Conservation (phyloP, 1,139 yeast species). For the Spathaspora sp. region DNA sequence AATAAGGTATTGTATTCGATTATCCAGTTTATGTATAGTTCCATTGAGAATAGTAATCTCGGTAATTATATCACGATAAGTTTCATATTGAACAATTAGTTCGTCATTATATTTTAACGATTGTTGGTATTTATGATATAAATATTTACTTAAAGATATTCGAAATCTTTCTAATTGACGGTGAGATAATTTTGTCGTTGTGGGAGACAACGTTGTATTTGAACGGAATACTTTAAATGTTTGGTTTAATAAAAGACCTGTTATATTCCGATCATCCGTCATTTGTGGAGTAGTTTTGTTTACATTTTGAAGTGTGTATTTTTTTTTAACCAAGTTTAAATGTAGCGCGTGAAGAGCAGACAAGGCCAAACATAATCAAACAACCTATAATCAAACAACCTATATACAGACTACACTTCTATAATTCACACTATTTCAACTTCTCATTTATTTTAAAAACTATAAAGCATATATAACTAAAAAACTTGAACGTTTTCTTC, state of each 20-base stretch:
- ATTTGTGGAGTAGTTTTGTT: constrained; percentile 3
- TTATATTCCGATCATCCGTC: constrained; percentile 8
- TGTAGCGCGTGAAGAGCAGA: not conserved
- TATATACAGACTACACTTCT: too few species aligned
- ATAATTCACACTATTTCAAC: too few species aligned
- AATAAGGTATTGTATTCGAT: constrained; percentile 11
- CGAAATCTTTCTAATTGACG: constrained; percentile 14
- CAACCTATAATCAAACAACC: too few species aligned
- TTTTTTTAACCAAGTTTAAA: not conserved
- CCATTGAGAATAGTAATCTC: constrained; percentile 10
- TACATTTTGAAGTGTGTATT: not conserved
- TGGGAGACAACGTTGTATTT: constrained; percentile 13
- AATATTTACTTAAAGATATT: constrained; percentile 12
- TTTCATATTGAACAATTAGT: constrained; percentile 12
- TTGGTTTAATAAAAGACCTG: constrained; percentile 15
- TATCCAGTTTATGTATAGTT: constrained; percentile 5
- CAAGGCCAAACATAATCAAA: too few species aligned
- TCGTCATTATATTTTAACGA: constrained; percentile 10
- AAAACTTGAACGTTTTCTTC: not conserved
- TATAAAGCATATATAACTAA: constrained; percentile 4
- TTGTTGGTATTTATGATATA: constrained; percentile 12
- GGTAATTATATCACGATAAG: constrained; percentile 10
- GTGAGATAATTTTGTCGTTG: constrained; percentile 8
- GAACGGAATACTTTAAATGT: constrained; percentile 19
- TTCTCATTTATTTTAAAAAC: not conserved